These are phyloP conservation scores for Salvia hispanica DNA, from an alignment of 257 asterid genomes.

Conservation along the genomic window DNA sequence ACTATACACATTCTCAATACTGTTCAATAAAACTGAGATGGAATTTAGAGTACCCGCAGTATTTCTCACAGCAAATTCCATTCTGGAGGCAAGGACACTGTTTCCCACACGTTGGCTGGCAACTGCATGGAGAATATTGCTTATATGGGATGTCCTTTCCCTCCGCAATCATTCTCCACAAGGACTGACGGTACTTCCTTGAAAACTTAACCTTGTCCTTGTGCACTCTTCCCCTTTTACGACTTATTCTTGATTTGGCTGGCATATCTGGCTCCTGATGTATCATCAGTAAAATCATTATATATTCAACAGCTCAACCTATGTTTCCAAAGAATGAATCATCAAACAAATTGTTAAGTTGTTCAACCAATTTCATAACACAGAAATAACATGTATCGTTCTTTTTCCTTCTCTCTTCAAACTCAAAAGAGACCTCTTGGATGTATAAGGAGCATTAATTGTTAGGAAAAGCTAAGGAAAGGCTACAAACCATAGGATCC, in stretches of 20 bases:
- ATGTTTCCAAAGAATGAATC: slow-evolving; percentile 1
- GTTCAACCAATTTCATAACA: background rate
- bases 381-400: background rate
- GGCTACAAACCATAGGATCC: slow-evolving; percentile 60
- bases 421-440: background rate
- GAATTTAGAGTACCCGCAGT: slow-evolving; percentile 72
- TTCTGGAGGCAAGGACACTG: slow-evolving; percentile 80
- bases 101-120: slow-evolving; percentile 83
- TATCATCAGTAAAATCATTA: slow-evolving; percentile 18
- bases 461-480: slow-evolving; percentile 29
- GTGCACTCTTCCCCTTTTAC: slow-evolving; percentile 86
- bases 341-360: background rate
- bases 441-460: background rate
- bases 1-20: slow-evolving; percentile 10
- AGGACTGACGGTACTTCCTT: slow-evolving; percentile 90
- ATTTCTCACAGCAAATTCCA: slow-evolving; percentile 70
- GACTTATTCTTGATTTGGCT: slow-evolving; percentile 73
- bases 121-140: slow-evolving; percentile 77
- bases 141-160: slow-evolving; percentile 80
- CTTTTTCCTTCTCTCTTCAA: slow-evolving; percentile 5
- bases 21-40: slow-evolving; percentile 3
- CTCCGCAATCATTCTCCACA: slow-evolving; percentile 89
- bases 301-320: slow-evolving; percentile 6
- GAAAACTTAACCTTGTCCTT: slow-evolving; percentile 73
- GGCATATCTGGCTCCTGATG: slow-evolving; percentile 61